Conservation (phyloP, 495 filamentous ascomycete genomes). For the Geoglossum glabrum region DNA sequence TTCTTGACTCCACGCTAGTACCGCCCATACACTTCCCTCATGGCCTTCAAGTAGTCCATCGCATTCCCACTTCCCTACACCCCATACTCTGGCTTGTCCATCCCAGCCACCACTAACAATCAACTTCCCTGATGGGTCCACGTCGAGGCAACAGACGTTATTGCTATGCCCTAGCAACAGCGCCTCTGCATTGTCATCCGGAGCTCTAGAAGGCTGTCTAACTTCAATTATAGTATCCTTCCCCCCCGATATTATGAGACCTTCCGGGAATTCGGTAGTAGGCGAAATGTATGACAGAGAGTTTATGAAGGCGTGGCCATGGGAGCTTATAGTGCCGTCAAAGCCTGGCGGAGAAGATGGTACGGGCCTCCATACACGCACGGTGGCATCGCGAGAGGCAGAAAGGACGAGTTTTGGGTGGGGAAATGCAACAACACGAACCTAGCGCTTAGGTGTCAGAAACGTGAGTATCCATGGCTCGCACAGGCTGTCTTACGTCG, state of each 20-base stretch:
- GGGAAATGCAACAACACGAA: slow-evolving; percentile 73
- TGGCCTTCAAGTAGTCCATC: slow-evolving; percentile 54
- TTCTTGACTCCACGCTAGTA: slow-evolving; percentile 59
- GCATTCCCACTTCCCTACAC: slow-evolving; percentile 52
- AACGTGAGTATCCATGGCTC: background rate
- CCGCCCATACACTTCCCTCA: slow-evolving; percentile 71
- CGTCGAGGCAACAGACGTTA: slow-evolving; percentile 77
- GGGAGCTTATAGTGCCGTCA: slow-evolving; percentile 53
- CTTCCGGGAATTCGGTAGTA: slow-evolving; percentile 48
- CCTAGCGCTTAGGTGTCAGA: slow-evolving; percentile 28
- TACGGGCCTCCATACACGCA: slow-evolving; percentile 63
- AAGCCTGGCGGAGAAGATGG: slow-evolving; percentile 45
- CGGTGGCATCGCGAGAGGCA: slow-evolving; percentile 77
- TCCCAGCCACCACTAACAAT: slow-evolving; percentile 96
- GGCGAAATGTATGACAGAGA: slow-evolving; percentile 57
- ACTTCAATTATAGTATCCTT: slow-evolving; percentile 88
- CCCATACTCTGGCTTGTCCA: slow-evolving; percentile 61
- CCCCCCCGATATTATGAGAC: slow-evolving; percentile 69
- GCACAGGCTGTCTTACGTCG: slow-evolving; percentile 38
- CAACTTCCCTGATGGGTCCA: slow-evolving; percentile 42
- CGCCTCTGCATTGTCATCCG: slow-evolving; percentile 59
- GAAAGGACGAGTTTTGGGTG: slow-evolving; percentile 52
- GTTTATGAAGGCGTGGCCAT: slow-evolving; percentile 70
- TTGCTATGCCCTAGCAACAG: slow-evolving; percentile 67
- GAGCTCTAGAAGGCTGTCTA: slow-evolving; percentile 40